Conservation (phyloP, 257 asterid species). For the Cinchona pubescens region DNA sequence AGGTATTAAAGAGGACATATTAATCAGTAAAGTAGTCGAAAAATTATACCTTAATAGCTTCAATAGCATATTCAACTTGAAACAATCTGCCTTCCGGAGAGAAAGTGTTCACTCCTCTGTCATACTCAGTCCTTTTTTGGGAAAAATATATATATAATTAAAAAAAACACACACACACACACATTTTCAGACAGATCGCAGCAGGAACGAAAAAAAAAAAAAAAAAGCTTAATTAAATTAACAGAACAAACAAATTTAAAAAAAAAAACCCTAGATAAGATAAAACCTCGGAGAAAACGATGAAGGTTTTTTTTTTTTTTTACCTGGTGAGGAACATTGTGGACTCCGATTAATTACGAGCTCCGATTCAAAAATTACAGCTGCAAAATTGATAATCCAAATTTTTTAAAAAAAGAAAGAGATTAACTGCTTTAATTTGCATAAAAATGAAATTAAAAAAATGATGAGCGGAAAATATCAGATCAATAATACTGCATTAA, state of each 20-base stretch:
- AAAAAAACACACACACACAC: background rate
- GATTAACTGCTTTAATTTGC: background rate
- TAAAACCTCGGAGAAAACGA: background rate
- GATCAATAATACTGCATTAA: background rate
- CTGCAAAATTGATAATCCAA: no score
- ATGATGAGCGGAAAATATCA: background rate
- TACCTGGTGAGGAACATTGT: conserved; percentile 84
- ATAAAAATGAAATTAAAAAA: background rate
- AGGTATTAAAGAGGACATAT: no score
- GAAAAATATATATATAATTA: background rate
- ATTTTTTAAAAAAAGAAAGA: background rate
- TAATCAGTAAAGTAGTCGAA: background rate
- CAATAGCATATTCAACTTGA: conserved; percentile 91
- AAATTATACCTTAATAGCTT: conserved; percentile 67
- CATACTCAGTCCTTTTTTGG: conserved; percentile 73
- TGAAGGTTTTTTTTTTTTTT: no score
- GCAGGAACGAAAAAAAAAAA: background rate
- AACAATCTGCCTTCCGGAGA: conserved; percentile 94
- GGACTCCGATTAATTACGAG: conserved; percentile 19
- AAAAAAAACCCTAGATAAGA: conserved; percentile 25
- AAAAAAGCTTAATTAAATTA: background rate
- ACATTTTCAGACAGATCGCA: background rate
- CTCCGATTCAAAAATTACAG: conserved; percentile 9
- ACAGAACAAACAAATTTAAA: background rate
- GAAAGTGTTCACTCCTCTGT: conserved; percentile 90